A percentile compares a stretch with the other conserved stretches of the same genome.
Evolutionary conservation across 768 basidiomycete species (phyloP).

Genomic region (Paxillus involutus): DNA sequence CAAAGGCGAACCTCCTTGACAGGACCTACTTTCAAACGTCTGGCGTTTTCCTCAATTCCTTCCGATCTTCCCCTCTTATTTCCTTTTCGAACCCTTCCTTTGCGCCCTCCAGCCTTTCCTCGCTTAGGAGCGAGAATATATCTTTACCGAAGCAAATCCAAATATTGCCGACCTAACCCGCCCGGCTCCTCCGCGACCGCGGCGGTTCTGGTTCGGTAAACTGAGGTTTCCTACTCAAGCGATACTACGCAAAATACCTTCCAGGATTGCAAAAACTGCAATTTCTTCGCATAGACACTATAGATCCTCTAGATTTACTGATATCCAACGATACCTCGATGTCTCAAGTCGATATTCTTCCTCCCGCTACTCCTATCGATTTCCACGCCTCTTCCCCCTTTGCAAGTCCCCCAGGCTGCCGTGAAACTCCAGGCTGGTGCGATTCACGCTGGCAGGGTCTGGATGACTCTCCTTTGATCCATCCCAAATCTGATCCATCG

Average conservation of each 20-base stretch:
- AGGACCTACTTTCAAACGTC: constrained; percentile 25
- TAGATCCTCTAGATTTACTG: constrained; percentile 13
- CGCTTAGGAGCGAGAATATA: constrained; percentile 63
- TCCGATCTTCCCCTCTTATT: constrained; percentile 5
- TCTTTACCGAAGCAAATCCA: constrained; percentile 48
- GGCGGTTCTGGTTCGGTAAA: constrained; percentile 79
- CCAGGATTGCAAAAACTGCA: constrained; percentile 24
- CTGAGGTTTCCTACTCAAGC: constrained; percentile 38
- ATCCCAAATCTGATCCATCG: constrained; percentile 54
- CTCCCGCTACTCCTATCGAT: constrained; percentile 29
- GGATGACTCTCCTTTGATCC: constrained; percentile 11
- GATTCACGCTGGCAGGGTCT: constrained; percentile 1
- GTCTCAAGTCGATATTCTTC: constrained; percentile 57
- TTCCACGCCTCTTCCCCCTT: constrained; percentile 30
- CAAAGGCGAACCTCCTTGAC: constrained; percentile 81
- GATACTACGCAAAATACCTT: constrained; percentile 23
- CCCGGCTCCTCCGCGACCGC: constrained; percentile 62
- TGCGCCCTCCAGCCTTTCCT: constrained; percentile 53
- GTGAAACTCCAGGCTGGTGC: constrained; percentile 19
- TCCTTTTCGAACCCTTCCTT: constrained; percentile 11
- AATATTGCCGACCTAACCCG: constrained; percentile 55
- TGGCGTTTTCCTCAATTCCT: constrained; percentile 1
- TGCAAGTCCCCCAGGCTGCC: constrained; percentile 22
- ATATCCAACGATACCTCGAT: constrained; percentile 38
- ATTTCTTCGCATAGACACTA: constrained; percentile 23